Evolutionary conservation across 192 early-diverging fungal species (phyloP).

Genomic region (Umbelopsis sp.): DNA sequence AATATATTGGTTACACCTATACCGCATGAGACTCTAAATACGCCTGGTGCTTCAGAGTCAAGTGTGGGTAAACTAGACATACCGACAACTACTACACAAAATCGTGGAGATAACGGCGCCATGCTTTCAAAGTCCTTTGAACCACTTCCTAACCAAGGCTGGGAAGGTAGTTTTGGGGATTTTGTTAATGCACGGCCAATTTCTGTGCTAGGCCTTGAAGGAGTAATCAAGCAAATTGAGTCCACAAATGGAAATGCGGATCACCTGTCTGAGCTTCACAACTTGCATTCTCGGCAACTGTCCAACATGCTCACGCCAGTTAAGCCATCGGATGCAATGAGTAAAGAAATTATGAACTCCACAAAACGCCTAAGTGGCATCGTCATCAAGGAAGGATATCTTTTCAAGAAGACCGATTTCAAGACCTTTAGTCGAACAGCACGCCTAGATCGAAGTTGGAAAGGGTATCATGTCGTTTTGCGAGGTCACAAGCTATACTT

Average conservation of each 20-base stretch:
- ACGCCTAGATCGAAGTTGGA: slow-evolving; percentile 68
- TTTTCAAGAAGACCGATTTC: slow-evolving; percentile 75
- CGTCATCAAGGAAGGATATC: slow-evolving; percentile 61
- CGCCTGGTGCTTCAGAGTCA: not conserved
- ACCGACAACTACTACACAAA: not conserved
- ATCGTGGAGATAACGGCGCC: not conserved
- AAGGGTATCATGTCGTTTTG: slow-evolving; percentile 71
- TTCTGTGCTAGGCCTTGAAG: slow-evolving; percentile 4
- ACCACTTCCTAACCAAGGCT: not conserved
- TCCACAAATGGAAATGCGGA: not conserved
- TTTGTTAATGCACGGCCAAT: not conserved
- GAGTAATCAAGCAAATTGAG: not conserved
- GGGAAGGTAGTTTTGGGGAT: not conserved
- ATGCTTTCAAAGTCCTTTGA: not conserved
- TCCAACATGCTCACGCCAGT: not conserved
- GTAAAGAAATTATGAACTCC: not conserved
- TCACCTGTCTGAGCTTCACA: not conserved
- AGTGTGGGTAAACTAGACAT: not conserved
- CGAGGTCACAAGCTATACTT: slow-evolving; percentile 78
- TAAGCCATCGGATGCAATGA: not conserved
- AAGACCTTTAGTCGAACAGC: slow-evolving; percentile 61
- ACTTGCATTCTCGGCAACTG: not conserved
- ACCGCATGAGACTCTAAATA: not conserved
- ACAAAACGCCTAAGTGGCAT: slow-evolving; percentile 31
- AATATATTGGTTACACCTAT: not conserved